Conservation (phyloP, 768 basidiomycete genomes). For the Sarcomyxa edulis region DNA sequence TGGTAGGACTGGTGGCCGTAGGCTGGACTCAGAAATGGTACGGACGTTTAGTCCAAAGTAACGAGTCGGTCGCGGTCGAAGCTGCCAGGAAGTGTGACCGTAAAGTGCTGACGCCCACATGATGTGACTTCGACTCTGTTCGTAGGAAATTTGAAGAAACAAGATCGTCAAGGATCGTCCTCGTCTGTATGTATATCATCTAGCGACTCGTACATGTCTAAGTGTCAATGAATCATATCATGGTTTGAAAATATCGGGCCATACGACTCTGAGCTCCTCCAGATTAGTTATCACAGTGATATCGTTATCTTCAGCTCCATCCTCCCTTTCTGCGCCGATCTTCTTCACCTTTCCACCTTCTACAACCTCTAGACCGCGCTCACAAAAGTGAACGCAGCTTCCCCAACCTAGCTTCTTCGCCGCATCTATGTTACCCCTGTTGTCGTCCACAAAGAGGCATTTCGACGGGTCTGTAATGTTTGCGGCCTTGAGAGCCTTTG, state of each 20-base stretch:
- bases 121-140: too few relatives aligned
- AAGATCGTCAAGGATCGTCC: too few relatives aligned
- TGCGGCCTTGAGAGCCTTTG: conserved; percentile 63
- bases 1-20: too few relatives aligned
- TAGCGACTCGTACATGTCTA: too few relatives aligned
- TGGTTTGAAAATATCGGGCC: conserved; percentile 68
- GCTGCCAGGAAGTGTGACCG: too few relatives aligned
- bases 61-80: too few relatives aligned
- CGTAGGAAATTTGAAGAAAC: too few relatives aligned
- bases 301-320: conserved; percentile 31
- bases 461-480: conserved; percentile 57
- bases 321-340: conserved; percentile 33
- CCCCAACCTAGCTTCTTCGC: conserved; percentile 68
- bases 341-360: conserved; percentile 58
- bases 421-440: conserved; percentile 58
- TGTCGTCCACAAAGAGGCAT: conserved; percentile 82
- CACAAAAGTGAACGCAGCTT: conserved; percentile 71
- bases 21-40: too few relatives aligned
- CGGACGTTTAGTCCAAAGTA: too few relatives aligned
- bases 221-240: not conserved
- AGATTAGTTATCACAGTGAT: conserved; percentile 51
- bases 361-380: conserved; percentile 54
- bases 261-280: conserved; percentile 63
- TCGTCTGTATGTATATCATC: too few relatives aligned
- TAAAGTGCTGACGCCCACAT: too few relatives aligned